Conservation (phyloP, 1,284 basidiomycete species). For the Irpex sp. region DNA sequence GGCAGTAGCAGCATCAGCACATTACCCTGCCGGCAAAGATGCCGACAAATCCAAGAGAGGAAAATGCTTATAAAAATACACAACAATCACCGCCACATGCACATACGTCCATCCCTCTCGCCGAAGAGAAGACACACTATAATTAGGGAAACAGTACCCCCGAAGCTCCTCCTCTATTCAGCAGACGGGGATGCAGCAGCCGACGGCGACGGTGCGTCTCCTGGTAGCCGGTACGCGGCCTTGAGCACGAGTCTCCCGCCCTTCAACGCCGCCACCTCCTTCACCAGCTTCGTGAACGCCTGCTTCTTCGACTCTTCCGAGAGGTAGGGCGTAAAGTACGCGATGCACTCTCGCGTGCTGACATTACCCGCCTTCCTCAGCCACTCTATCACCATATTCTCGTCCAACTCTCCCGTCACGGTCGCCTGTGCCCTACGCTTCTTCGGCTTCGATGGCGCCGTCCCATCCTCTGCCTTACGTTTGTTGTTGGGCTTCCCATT, state of each 20-base stretch:
- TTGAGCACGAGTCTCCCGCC: constrained; percentile 58
- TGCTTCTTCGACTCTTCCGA: constrained; percentile 62
- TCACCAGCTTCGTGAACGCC: constrained; percentile 69
- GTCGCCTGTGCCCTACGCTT: constrained; percentile 48
- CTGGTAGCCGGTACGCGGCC: constrained; percentile 33
- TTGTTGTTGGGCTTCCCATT: constrained; percentile 39
- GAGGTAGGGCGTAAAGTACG: constrained; percentile 69
- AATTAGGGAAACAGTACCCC: not conserved
- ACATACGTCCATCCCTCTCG: not conserved
- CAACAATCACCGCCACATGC: not conserved
- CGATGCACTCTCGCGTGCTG: constrained; percentile 70
- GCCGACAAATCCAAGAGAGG: not conserved
- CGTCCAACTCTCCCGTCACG: constrained; percentile 47
- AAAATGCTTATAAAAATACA: not conserved
- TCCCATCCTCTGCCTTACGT: constrained; percentile 59
- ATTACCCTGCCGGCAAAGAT: no score
- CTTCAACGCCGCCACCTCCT: constrained; percentile 68
- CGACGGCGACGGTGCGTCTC: constrained; percentile 13
- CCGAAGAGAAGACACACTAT: not conserved
- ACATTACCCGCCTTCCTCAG: constrained; percentile 56
- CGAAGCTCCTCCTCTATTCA: not conserved
- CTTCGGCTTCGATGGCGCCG: constrained; percentile 48
- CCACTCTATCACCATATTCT: constrained; percentile 66
- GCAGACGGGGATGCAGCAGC: constrained; percentile 5
- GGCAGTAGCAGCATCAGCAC: not conserved